A percentile compares a stretch with the other conserved stretches of the same genome.
phyloP scores from a whole-genome alignment of 169 alveolate genomes.

The Haemoproteus tartakovskyi region DNA sequence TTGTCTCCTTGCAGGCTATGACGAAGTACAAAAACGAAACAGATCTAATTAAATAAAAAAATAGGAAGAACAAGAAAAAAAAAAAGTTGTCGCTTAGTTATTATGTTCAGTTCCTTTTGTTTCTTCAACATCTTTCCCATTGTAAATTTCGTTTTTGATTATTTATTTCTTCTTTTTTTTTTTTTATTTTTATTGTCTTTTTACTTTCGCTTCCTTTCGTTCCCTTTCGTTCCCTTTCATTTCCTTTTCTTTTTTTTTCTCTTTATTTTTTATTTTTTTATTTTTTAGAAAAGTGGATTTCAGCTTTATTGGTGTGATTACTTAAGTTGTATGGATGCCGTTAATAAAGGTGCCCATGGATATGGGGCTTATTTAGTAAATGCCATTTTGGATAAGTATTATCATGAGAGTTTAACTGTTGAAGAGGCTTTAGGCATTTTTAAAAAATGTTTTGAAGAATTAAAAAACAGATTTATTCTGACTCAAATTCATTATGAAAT shows the following conservation, averaged over 20 bases:
- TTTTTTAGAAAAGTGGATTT: conserved; percentile 81
- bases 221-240: too few species aligned
- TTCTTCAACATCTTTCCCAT: too few species aligned
- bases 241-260: too few species aligned
- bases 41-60: neutral
- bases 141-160: too few species aligned
- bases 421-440: conserved; percentile 85
- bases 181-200: too few species aligned
- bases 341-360: conserved; percentile 89
- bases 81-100: neutral
- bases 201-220: neutral
- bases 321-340: conserved; percentile 82
- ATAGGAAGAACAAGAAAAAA: neutral
- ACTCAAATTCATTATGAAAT: conserved; percentile 80
- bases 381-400: conserved; percentile 87
- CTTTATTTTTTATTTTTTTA: neutral
- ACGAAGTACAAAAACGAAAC: conserved; percentile 57
- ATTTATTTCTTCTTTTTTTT: too few species aligned
- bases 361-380: conserved; percentile 87
- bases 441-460: conserved; percentile 84
- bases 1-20: conserved; percentile 84
- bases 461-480: conserved; percentile 84
- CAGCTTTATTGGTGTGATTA: conserved; percentile 89
- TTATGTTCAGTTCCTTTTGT: too few species aligned
- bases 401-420: conserved; percentile 79